Conservation (phyloP, 352 stramenopile genomes). For the Globisporangium parvum region DNA sequence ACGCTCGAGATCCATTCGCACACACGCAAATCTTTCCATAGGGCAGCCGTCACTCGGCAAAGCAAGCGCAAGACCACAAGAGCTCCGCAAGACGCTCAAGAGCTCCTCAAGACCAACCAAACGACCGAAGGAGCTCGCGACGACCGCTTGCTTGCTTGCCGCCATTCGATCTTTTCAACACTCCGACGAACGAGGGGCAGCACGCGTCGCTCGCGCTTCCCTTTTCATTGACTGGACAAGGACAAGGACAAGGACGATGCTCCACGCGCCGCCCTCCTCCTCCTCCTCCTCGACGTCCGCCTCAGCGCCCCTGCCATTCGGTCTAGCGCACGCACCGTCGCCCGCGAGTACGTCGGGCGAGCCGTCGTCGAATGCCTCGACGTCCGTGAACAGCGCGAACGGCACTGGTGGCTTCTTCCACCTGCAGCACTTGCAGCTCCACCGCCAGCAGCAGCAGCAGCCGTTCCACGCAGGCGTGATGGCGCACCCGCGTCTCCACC, state of each 20-base stretch:
- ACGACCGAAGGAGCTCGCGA: too few relatives aligned
- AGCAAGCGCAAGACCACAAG: too few relatives aligned
- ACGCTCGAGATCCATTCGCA: too few relatives aligned
- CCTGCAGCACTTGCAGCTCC: not conserved
- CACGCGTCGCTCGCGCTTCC: not conserved
- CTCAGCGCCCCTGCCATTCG: slow-evolving; percentile 1
- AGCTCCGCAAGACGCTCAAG: too few relatives aligned
- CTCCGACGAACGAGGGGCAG: not conserved
- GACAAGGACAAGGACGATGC: not conserved
- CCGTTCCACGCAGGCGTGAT: slow-evolving; percentile 2
- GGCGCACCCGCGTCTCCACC: slow-evolving; percentile 9
- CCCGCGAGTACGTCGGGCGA: slow-evolving; percentile 4
- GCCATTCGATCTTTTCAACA: too few relatives aligned
- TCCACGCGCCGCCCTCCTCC: not conserved
- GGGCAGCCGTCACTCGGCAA: too few relatives aligned
- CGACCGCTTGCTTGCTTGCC: too few relatives aligned
- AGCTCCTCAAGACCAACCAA: too few relatives aligned
- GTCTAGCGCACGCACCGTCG: not conserved
- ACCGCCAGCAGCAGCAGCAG: slow-evolving; percentile 6
- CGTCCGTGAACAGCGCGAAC: not conserved
- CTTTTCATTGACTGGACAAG: too few relatives aligned
- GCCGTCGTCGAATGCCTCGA: slow-evolving; percentile 4
- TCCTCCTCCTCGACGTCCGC: not conserved
- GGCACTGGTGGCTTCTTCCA: not conserved
- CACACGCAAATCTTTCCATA: too few relatives aligned